Conservation (phyloP, 768 basidiomycete species). For the Rhodocollybia butyracea region DNA sequence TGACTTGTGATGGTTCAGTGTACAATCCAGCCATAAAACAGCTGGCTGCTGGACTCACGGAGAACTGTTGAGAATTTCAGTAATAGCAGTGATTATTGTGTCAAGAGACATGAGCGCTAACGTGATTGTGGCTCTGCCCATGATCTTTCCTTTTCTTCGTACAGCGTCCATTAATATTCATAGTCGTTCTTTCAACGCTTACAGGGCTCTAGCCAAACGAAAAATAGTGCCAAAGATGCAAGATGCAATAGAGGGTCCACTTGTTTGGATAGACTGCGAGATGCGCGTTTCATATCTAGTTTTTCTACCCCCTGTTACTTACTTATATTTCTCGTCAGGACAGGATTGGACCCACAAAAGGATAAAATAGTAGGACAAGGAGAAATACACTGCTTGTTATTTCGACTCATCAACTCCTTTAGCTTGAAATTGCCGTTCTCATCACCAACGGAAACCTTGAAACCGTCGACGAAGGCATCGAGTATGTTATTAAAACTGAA, state of each 20-base stretch:
- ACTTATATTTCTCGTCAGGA: slow-evolving; percentile 26
- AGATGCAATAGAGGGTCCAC: slow-evolving; percentile 46
- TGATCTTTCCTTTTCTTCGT: not conserved
- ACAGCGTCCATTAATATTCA: not conserved
- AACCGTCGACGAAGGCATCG: slow-evolving; percentile 75
- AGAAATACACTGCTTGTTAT: no score
- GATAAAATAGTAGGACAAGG: slow-evolving; percentile 83
- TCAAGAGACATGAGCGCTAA: not conserved
- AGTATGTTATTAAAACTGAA: slow-evolving; percentile 72
- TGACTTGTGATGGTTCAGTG: slow-evolving; percentile 22
- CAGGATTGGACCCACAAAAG: slow-evolving; percentile 62
- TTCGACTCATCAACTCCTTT: not conserved
- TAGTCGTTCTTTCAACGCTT: not conserved
- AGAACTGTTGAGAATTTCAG: not conserved
- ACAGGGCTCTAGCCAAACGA: not conserved
- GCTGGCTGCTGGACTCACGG: not conserved
- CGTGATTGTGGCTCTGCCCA: not conserved
- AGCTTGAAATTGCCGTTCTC: slow-evolving; percentile 42
- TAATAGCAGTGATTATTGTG: not conserved
- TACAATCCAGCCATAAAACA: not conserved
- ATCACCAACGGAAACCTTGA: slow-evolving; percentile 86
- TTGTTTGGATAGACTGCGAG: slow-evolving; percentile 87
- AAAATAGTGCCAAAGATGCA: not conserved
- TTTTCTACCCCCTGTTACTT: not conserved
- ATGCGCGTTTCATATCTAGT: slow-evolving; percentile 35